Evolutionary conservation across 2,329 filamentous ascomycete species (phyloP).

Genomic region (Fusarium musae): DNA sequence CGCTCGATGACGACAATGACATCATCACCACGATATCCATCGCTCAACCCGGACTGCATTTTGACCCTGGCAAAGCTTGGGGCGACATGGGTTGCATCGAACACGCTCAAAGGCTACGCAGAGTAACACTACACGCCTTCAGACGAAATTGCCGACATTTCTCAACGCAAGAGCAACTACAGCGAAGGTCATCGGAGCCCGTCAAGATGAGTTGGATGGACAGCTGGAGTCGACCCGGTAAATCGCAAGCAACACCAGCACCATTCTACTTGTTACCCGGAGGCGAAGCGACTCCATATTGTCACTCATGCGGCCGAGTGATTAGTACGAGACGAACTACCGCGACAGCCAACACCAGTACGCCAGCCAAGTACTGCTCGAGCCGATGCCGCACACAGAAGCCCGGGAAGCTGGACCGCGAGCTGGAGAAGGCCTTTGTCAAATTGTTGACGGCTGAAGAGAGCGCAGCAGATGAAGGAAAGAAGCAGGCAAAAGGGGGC

Average conservation of each 20-base stretch:
- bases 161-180: not conserved
- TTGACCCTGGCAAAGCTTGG: not conserved
- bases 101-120: rapidly evolving
- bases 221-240: slow-evolving; percentile 54
- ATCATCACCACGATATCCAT: slow-evolving; percentile 3
- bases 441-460: slow-evolving; percentile 43
- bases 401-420: slow-evolving; percentile 59
- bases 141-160: not conserved
- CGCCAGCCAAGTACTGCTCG: slow-evolving; percentile 65
- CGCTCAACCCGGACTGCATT: not conserved
- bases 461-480: not conserved
- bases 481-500: slow-evolving; percentile 48
- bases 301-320: slow-evolving; percentile 66
- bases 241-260: slow-evolving; percentile 57
- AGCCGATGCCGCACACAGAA: slow-evolving; percentile 63
- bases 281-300: slow-evolving; percentile 63
- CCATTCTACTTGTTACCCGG: slow-evolving; percentile 63
- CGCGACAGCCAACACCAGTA: slow-evolving; percentile 38
- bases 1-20: slow-evolving; percentile 35
- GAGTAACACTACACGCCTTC: rapidly evolving
- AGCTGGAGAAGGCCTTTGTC: slow-evolving; percentile 63
- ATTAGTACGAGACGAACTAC: slow-evolving; percentile 55
- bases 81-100: not conserved
- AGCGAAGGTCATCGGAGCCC: not conserved
- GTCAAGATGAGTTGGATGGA: slow-evolving; percentile 56